Evolutionary conservation across 257 asterid species (phyloP), one percentile per base, ranked within the genome.

Genomic region (Salvia rosmarinus): DNA sequence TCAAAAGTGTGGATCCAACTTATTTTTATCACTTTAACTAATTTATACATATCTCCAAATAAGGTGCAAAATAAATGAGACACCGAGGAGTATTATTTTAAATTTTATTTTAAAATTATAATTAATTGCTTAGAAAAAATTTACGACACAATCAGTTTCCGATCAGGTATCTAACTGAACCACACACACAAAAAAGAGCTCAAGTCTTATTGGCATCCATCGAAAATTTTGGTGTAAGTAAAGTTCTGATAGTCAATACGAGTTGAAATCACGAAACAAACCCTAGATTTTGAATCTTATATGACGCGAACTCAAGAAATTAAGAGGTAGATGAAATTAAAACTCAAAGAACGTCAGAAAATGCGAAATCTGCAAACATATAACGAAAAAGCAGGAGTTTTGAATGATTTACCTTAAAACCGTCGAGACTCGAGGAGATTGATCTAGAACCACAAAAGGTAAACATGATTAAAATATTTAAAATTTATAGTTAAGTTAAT

Each of bases 231-330:
- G 10, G 9, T 49, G 23, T 49, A 6, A 49, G 5, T 14, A 46
- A 13, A 14, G 51, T 46, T 46, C 25, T 1, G 23, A 16, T 16
- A 49, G 7, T n/a, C 10, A 21, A 25, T 46, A 34, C 25, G 12
- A 62, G 30, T 63, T 46, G 42, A 64, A 39, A 61, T 19, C 50
- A 42, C 39, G 46, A 55, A 6, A 54, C 46, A 47, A 64, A 55
- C 81, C 74, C 77, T 64, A 70, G 64, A 71, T 32, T 66, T 16
- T 21, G 30, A 60, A 55, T 42, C 16, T 30, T 17, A 58, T 1
- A 55, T 14, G 28, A 20, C 2, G 14, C 14, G 16, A 56, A 54
- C 6, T 11, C 11, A 21, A 35, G 46, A 67, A 58, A 20, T 47
- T 11, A 30, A 13, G 9, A 32, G 59, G 39, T 3, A 46, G 4